Base-by-base conservation (phyloP, 2,329 filamentous ascomycete genomes). In the Pseudophaeomoniella oleicola region DNA sequence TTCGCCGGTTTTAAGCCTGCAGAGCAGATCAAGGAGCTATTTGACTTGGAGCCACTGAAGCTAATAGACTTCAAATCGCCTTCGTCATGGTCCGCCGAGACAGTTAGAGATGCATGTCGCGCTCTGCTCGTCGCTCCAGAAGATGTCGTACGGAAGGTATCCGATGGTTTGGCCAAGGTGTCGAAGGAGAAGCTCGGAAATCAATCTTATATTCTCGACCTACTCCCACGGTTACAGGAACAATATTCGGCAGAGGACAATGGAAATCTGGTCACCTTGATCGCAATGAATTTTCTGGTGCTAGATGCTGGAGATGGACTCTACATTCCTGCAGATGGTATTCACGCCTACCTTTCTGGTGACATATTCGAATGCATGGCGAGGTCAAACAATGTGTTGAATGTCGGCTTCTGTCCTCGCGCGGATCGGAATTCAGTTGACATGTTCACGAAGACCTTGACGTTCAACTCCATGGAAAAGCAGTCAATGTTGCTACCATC, bases 331-430 rank as follows among this genome's bases (percentile, higher is more conserved):
- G 77, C 78, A 1, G 78, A 84, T 44, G 78, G 77, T 3, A 80
- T 83, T 37, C 78, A 85, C 49, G 79, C 79, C 0, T 85, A 83
- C 49, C 61, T 85, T 0, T 68, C 69, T 3, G 81, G 81, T 3
- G 74, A 84, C 50, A 82, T 85, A 36, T 73, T 85, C 46, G 80
- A 85, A 54, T 84, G 79, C 56, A 85, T 85, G 80, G 80, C 80
- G 2, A 69, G 78, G 5, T 75, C 69, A 14, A 77, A 85, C 59
- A 83, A 84, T 39, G 79, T 86, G 2, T 63, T 86, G 35, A 82
- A 81, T 53, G 74, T 72, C 0, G 80, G 81, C 0, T 83, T 87
- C 61, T 85, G 78, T 45, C 78, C 80, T 0, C 63, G 64, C 1
- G 69, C 72, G 0, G 73, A 81, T 33, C 66, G 78, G 10, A 69